A percentile compares a stretch with the other conserved stretches of the same genome.
These are phyloP conservation scores for Alternaria infectoria DNA, from an alignment of 2,329 filamentous ascomycete species.

Conservation along the genomic window DNA sequence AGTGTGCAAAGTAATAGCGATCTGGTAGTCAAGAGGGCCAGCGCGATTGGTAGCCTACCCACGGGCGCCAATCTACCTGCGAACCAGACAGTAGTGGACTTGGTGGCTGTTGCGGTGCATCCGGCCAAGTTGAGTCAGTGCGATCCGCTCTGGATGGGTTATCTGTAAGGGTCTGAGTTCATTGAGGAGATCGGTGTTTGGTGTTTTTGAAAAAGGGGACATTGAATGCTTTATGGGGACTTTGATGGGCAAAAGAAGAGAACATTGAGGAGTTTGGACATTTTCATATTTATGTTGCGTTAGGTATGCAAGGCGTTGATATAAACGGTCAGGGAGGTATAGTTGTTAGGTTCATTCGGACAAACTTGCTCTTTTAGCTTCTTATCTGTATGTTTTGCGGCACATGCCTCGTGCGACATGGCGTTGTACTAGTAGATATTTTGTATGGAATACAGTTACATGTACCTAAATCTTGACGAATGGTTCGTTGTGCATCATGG, in stretches of 20 bases:
- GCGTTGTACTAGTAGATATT: neutral
- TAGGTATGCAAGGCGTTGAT: neutral
- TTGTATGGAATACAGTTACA: neutral
- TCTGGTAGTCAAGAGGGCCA: conserved; percentile 87
- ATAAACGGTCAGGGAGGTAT: neutral
- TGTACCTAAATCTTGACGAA: neutral
- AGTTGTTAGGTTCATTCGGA: neutral
- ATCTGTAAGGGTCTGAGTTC: conserved; percentile 63
- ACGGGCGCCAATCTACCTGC: conserved; percentile 80
- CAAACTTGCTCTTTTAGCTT: neutral
- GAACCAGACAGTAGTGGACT: conserved; percentile 95
- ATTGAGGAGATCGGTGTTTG: neutral
- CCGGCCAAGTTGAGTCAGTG: conserved; percentile 86
- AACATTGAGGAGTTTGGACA: neutral
- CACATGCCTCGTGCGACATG: neutral
- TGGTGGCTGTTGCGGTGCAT: conserved; percentile 91
- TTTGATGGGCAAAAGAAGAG: neutral
- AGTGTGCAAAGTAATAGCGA: conserved; percentile 87
- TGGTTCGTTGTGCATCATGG: neutral
- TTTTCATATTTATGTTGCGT: neutral
- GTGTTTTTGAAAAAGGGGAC: neutral
- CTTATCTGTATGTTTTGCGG: neutral
- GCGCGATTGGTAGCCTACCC: conserved; percentile 79
- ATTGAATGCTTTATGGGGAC: neutral
- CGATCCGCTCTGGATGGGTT: conserved; percentile 97